phyloP scores from a whole-genome alignment of 805 yeast genomes.

The Candida tibetensis region DNA sequence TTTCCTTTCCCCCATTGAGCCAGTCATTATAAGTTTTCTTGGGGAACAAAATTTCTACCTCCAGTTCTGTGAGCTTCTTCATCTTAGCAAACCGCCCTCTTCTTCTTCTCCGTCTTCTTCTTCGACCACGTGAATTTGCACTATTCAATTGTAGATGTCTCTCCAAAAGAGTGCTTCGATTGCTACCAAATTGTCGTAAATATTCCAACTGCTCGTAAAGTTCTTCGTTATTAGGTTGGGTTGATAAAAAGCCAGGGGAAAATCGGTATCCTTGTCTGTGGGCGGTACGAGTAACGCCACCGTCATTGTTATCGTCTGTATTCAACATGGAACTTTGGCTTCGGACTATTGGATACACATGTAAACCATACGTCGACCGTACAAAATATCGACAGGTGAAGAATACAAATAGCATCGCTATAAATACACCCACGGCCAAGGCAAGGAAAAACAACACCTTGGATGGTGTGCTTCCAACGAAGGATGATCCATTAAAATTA shows the following conservation, averaged over 20 bases:
- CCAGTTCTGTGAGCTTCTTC: slow-evolving; percentile 51
- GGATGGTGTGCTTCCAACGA: slow-evolving; percentile 53
- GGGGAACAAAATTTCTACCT: slow-evolving; percentile 63
- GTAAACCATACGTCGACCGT: slow-evolving; percentile 55
- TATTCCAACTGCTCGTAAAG: slow-evolving; percentile 36
- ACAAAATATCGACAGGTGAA: slow-evolving; percentile 61
- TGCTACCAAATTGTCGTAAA: slow-evolving; percentile 30
- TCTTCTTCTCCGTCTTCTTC: slow-evolving; percentile 40
- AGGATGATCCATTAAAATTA: too few relatives aligned
- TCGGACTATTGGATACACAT: slow-evolving; percentile 39
- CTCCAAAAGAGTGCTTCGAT: slow-evolving; percentile 24
- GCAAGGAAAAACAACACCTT: slow-evolving; percentile 65
- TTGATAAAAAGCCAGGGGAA: slow-evolving; percentile 1
- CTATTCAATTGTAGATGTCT: neutral
- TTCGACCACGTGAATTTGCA: neutral
- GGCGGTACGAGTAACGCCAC: neutral
- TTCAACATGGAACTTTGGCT: too few relatives aligned
- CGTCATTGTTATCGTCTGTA: too few relatives aligned
- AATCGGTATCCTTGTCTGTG: neutral
- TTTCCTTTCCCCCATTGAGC: slow-evolving; percentile 60
- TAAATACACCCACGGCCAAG: slow-evolving; percentile 56
- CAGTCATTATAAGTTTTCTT: slow-evolving; percentile 54
- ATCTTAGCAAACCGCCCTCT: slow-evolving; percentile 42
- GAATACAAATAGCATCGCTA: slow-evolving; percentile 54
- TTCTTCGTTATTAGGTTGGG: slow-evolving; percentile 20